phyloP scores from a whole-genome alignment of 305 asterid species.

The Fraxinus latifolia region DNA sequence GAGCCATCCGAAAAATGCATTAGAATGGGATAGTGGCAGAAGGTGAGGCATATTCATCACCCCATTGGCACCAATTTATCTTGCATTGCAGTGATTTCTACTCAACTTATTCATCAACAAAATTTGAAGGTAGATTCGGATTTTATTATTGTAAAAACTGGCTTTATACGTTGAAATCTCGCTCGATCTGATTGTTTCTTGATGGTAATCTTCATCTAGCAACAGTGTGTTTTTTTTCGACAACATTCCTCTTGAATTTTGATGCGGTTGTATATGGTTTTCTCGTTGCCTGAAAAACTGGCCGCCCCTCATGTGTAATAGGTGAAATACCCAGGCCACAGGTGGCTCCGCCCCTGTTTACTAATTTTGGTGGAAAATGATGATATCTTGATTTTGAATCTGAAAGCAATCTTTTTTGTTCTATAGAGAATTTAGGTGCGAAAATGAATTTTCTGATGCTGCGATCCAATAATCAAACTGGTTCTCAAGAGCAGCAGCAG shows the following conservation, averaged over 20 bases:
- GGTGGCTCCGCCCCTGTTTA: background rate
- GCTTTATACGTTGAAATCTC: background rate
- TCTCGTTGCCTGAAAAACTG: background rate
- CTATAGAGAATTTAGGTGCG: constrained; percentile 38
- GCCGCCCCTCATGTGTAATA: background rate
- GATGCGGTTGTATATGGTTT: background rate
- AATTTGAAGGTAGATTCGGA: background rate
- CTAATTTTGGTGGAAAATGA: constrained; percentile 1
- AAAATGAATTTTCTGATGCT: constrained; percentile 84
- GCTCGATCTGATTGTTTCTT: background rate
- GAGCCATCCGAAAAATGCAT: background rate
- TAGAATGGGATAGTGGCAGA: background rate
- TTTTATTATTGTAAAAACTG: background rate
- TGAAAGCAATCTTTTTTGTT: constrained; percentile 19
- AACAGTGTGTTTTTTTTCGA: background rate
- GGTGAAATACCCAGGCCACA: background rate
- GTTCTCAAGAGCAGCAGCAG: constrained; percentile 39
- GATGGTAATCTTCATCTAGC: background rate
- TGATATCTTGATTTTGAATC: background rate
- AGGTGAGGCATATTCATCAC: background rate
- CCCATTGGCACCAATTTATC: background rate
- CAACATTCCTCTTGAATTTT: background rate
- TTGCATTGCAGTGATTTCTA: background rate
- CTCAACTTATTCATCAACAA: background rate
- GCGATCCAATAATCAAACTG: constrained; percentile 75